phyloP scores from a whole-genome alignment of 345 rosid genomes.

The Eucalyptus pauciflora region DNA sequence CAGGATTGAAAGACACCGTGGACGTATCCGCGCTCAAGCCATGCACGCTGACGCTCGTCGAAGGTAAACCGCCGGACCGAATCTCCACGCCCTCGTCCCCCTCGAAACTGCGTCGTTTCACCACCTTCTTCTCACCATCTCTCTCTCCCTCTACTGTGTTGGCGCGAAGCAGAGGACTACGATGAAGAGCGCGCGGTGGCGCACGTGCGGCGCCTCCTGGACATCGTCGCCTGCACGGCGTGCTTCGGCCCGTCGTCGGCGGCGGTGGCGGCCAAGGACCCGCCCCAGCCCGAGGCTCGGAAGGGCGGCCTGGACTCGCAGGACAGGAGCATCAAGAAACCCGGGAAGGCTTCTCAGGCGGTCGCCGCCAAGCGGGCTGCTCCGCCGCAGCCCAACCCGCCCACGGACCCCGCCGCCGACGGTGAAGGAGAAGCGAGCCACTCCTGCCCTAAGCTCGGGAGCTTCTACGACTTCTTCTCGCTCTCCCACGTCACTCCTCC shows the following conservation, averaged over 20 bases:
- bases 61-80: neutral
- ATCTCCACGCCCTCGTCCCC: neutral
- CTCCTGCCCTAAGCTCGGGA: conserved; percentile 75
- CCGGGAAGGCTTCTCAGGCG: neutral
- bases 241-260: conserved; percentile 53
- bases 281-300: conserved; percentile 25
- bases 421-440: conserved; percentile 64
- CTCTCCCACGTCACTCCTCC: conserved; percentile 90
- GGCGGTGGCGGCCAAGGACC: conserved; percentile 7
- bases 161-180: conserved; percentile 62
- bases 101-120: neutral
- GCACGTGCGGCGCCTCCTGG: conserved; percentile 87
- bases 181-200: conserved; percentile 72
- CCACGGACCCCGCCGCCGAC: conserved; percentile 39
- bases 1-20: conserved; percentile 52
- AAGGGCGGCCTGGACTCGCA: neutral
- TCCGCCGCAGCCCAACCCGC: conserved; percentile 11
- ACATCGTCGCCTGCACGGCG: conserved; percentile 78
- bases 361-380: conserved; percentile 7
- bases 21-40: conserved; percentile 90
- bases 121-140: neutral
- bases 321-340: conserved; percentile 37
- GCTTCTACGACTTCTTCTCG: conserved; percentile 91
- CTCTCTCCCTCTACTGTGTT: neutral
- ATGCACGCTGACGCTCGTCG: conserved; percentile 46